A percentile compares a stretch with the other conserved stretches of the same genome.
Evolutionary conservation across 352 stramenopile species (phyloP).

Genomic region (Aphanomyces cochlioides): DNA sequence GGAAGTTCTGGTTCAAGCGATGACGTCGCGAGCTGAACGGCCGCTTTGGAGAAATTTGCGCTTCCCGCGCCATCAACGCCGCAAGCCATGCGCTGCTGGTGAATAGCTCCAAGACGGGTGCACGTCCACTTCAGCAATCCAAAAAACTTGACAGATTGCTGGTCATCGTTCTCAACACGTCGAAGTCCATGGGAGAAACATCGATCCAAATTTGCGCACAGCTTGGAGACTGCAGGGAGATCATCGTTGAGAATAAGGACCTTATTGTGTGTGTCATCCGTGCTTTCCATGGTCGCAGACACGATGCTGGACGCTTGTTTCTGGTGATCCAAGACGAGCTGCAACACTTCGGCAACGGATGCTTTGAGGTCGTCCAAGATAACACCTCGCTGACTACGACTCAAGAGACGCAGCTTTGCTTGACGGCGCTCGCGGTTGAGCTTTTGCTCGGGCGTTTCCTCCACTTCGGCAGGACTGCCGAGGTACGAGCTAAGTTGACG

Average conservation of each 20-base stretch:
- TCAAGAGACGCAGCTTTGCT: constrained; percentile 57
- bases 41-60: constrained; percentile 39
- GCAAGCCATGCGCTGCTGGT: constrained; percentile 49
- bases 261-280: constrained; percentile 46
- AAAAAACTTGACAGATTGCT: constrained; percentile 81
- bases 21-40: constrained; percentile 63
- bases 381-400: constrained; percentile 70
- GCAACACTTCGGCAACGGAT: constrained; percentile 47
- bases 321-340: constrained; percentile 51
- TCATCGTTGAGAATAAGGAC: constrained; percentile 68
- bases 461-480: constrained; percentile 45
- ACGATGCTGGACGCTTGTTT: constrained; percentile 20
- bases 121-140: constrained; percentile 83
- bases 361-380: constrained; percentile 78
- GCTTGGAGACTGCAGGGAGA: constrained; percentile 58
- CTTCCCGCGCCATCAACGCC: constrained; percentile 57
- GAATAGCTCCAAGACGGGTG: constrained; percentile 67
- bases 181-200: constrained; percentile 66
- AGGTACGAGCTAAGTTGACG: constrained; percentile 47
- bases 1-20: constrained; percentile 69
- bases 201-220: constrained; percentile 69
- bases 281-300: constrained; percentile 66
- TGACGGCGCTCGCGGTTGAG: constrained; percentile 46
- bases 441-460: constrained; percentile 54
- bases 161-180: constrained; percentile 47